Base-by-base conservation (phyloP, 2,329 filamentous ascomycete species). In the Fusarium lateritium region DNA sequence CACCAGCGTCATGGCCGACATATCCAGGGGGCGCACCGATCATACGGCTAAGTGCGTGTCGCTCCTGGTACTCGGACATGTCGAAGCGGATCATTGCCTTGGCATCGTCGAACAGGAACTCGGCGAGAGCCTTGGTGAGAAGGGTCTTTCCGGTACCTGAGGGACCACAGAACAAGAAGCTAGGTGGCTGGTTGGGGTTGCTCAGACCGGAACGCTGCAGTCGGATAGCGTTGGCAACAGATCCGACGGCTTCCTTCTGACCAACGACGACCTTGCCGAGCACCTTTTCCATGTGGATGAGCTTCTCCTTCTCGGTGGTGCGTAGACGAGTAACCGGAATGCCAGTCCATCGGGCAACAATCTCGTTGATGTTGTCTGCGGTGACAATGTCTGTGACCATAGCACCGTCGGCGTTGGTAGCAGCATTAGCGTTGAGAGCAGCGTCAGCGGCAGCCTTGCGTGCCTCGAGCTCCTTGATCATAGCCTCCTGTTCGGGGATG, bases 41-140 rank as follows among this genome's bases (percentile, higher is more conserved):
- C 94, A 99, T 98, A 64, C 96, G 90, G 78, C 94, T 97, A 15
- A 99, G 88, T 1, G 95, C 92, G 79, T 99, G 96, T 7, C 95
- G 91, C 81, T 99, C 96, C 81, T 99, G 97, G 80, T 99, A 99
- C 81, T 99, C 96, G 7, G 95, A 98, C 96, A 99, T 99, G 79
- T 99, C 96, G 83, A 99, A 97, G 39, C 96, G 92, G 75, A 99
- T 97, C 96, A 99, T 98, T 34, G 95, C 86, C 84, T 98, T 98
- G 26, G 95, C 83, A 73, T 99, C 96, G 78, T 99, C 96, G 83
- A 99, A 99, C 28, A 99, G 85, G 84, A 99, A 99, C 80, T 99
- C 96, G 49, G 96, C 96, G 62, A 99, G 86, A 17, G 95, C 96
- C 82, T 99, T 99, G 70, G 95, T 98, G 60, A 99, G 89, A 21